phyloP scores from a whole-genome alignment of 106 monocot species.

The Vanilla planifolia region DNA sequence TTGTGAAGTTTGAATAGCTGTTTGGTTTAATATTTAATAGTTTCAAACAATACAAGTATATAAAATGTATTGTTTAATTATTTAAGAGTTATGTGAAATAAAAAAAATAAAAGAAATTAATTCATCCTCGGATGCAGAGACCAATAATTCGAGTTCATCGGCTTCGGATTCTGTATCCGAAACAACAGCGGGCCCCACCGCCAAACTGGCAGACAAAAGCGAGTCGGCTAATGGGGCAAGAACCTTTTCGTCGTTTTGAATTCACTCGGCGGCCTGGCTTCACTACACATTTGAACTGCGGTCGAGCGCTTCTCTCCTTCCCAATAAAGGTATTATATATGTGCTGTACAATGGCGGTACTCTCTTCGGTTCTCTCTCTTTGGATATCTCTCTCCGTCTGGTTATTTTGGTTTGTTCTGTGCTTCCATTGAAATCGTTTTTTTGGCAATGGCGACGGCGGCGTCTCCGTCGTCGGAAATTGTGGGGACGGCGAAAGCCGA shows the following conservation, averaged over 20 bases:
- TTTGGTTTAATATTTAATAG: no score
- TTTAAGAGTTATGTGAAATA: no score
- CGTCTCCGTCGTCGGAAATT: background rate
- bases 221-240: background rate
- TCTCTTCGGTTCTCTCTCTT: background rate
- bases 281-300: background rate
- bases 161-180: no score
- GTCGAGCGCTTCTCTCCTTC: background rate
- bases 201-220: no score
- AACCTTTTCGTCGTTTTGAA: slow-evolving; percentile 2
- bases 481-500: background rate
- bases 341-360: background rate
- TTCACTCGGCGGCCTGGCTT: background rate
- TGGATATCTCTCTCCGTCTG: background rate
- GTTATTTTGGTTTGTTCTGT: background rate
- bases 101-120: no score
- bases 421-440: background rate
- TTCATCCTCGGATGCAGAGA: no score
- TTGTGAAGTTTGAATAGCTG: no score
- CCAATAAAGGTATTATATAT: background rate
- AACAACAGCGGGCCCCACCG: no score
- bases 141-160: no score
- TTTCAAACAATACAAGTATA: no score
- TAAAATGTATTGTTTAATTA: no score
- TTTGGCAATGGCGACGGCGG: slow-evolving; percentile 4